Evolutionary conservation across 2,329 filamentous ascomycete genomes (phyloP), one percentile per base, ranked within the genome.

Genomic region (Monilinia aucupariae): DNA sequence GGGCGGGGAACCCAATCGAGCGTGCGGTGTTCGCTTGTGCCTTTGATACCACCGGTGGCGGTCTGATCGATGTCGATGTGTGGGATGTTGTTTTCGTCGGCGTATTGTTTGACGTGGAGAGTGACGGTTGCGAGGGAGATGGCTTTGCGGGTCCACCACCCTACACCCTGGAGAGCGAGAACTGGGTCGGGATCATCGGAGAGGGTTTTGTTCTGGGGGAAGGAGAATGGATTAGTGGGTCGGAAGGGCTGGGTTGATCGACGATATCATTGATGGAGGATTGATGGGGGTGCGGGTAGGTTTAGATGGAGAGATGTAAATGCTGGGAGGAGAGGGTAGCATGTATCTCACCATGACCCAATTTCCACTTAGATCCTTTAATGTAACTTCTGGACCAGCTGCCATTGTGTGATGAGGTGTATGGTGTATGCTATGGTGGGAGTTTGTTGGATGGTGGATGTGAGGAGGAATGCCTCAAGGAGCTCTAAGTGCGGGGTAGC

Each of bases 31-130:
- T 90, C 87, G 22, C 77, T 76, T 22, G 81, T 87, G 63, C 81
- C 83, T 62, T 80, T 79, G 51, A 89, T 77, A 45, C 84, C 84
- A 43, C 85, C 86, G 0, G 84, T 85, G n/a, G 81, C 77, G n/a
- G 80, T 77, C 69, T 88, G 86, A 37, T 82, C 80, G 68, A 86
- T 81, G 68, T 84, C 78, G 73, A 88, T 80, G 71, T 83, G 79
- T 27, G 76, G 74, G 34, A 77, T 62, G 27, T 72, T 72, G 5
- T 76, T 71, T 32, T 76, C 74, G 32, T 76, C 73, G 59, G 73
- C 72, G 73, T 79, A 80, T 68, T 82, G 72, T 30, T 74, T 74
- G 50, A 72, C 62, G 63, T 72, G 66, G 0, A 77, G 79, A 12
- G 82, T 84, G 52, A 90, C 75, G 39, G 81, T 86, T 13, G 85